A percentile compares a stretch with the other conserved stretches of the same genome.
These are phyloP conservation scores for Pseudohyphozyma bogoriensis DNA, from an alignment of 768 basidiomycete species.

Conservation along the genomic window DNA sequence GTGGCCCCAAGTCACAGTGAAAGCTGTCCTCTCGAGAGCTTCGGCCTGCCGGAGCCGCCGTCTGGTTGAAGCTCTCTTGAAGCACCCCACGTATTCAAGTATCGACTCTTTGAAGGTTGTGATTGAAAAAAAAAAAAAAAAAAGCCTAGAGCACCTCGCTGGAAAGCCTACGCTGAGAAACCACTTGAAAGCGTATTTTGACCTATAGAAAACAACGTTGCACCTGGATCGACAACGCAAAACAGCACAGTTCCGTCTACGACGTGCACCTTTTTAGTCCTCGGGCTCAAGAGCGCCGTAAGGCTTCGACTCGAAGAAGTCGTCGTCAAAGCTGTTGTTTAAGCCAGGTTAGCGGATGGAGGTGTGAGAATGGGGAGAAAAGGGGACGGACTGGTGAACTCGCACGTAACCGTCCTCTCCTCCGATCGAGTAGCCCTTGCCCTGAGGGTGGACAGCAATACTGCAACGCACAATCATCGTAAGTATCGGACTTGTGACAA, in stretches of 20 bases:
- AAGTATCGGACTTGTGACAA: background rate
- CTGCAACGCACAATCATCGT: slow-evolving; percentile 42
- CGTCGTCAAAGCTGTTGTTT: slow-evolving; percentile 79
- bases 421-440: slow-evolving; percentile 81
- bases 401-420: slow-evolving; percentile 63
- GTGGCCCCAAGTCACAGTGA: too few relatives aligned
- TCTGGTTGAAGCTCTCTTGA: too few relatives aligned
- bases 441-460: slow-evolving; percentile 82
- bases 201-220: background rate
- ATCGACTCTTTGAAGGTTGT: background rate
- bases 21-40: too few relatives aligned
- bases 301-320: slow-evolving; percentile 80
- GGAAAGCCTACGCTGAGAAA: too few relatives aligned
- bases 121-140: background rate
- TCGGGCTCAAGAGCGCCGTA: slow-evolving; percentile 79
- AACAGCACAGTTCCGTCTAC: background rate
- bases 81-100: too few relatives aligned
- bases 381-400: slow-evolving; percentile 22
- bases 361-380: background rate
- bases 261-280: slow-evolving; percentile 39
- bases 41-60: too few relatives aligned
- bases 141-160: background rate
- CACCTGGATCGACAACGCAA: background rate
- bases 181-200: background rate
- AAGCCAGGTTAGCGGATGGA: background rate